Evolutionary conservation across 2,329 filamentous ascomycete species (phyloP), one percentile per base, ranked within the genome.

Genomic region (Botryosphaeria agaves): DNA sequence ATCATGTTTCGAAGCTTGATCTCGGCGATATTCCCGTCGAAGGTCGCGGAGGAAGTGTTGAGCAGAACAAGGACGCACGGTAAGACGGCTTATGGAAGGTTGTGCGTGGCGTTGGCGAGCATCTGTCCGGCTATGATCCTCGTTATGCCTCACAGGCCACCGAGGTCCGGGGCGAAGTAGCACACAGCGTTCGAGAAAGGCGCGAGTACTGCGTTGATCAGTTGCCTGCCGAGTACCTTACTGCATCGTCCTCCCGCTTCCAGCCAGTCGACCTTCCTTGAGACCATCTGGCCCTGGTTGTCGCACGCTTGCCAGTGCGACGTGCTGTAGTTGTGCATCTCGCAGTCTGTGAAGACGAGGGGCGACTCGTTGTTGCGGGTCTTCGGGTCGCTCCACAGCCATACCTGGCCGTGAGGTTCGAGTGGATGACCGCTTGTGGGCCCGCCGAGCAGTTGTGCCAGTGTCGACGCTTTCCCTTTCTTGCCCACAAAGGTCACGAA

Each of bases 161-260:
- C 37, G 3, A 47, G 27, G 31, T 48, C 43, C 9, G 36, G 25
- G 3, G 43, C 41, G 32, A 48, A 48, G 26, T 44, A 47, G 27
- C 38, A 45, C 6, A 47, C 14, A 3, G 40, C 38, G 17, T 41
- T 32, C n/a, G 37, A 44, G 1, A 47, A 19, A 3, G 40, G 41
- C n/a, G 31, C 34, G 16, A 47, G 23, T 11, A 42, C 40, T 8
- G 34, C 25, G 11, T 28, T 21, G 26, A 34, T 35, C 5, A 47
- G 21, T 17, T 31, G 24, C 26, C 38, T 36, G 8, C 30, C 36
- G 18, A 44, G 26, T 14, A 16, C 15, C 18, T 21, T 3, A 21
- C n/a, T 18, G 11, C 9, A 12, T 30, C 15, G 27, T 31, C 6
- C 18, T 19, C 15, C 21, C 14, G 8, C n/a, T 8, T 21, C 23